Evolutionary conservation across 345 rosid genomes (phyloP).

Genomic region (Jatropha curcas): DNA sequence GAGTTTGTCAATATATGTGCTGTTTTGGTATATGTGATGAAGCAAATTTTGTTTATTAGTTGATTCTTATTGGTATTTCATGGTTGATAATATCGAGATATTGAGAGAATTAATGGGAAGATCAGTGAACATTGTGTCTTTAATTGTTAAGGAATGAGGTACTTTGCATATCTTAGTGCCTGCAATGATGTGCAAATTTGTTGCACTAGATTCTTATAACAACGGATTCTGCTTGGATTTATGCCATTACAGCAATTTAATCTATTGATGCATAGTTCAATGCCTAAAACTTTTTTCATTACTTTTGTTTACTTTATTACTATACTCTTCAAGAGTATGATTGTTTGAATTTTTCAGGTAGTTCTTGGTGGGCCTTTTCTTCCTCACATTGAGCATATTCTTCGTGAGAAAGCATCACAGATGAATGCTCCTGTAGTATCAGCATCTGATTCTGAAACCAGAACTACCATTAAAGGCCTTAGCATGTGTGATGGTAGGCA

Average conservation of each 20-base stretch:
- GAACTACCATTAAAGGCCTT: constrained; percentile 51
- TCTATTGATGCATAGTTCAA: not conserved
- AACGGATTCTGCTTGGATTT: not conserved
- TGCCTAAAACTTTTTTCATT: not conserved
- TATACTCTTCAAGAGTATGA: not conserved
- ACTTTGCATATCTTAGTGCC: not conserved
- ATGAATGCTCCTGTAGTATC: constrained; percentile 59
- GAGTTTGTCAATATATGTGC: not conserved
- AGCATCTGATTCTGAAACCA: constrained; percentile 56
- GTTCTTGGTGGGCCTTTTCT: constrained; percentile 88
- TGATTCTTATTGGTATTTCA: not conserved
- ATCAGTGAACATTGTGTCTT: not conserved
- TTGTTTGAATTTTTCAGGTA: constrained; percentile 39
- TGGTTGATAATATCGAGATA: not conserved
- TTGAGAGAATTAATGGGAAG: not conserved
- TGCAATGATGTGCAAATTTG: not conserved
- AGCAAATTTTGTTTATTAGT: not conserved
- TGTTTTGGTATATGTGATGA: not conserved
- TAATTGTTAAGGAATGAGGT: not conserved
- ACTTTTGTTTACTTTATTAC: not conserved
- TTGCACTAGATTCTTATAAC: not conserved
- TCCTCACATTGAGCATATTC: constrained; percentile 65
- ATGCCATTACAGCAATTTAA: not conserved
- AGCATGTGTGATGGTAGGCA: constrained; percentile 42
- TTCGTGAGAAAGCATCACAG: constrained; percentile 57